Evolutionary conservation across 2,329 filamentous ascomycete species (phyloP), one percentile per base, ranked within the genome.

Genomic region (Aspergillus quadrilineatus): DNA sequence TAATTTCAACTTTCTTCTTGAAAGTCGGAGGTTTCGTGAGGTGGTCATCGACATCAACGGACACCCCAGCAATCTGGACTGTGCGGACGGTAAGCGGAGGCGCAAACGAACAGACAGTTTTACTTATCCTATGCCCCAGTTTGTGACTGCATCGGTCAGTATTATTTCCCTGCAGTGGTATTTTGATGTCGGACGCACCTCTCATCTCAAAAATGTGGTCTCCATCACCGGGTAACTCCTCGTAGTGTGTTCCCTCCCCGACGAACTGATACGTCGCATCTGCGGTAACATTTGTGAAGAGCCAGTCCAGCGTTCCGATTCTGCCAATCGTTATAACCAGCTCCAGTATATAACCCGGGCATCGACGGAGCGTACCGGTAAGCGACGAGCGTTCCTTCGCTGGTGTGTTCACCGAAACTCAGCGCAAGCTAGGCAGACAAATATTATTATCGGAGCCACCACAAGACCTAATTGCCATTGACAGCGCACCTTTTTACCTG

Each of bases 241-340:
- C 79, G 39, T 77, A 64, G 49, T 77, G 74, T 8, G 80, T 70
- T 4, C 78, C 79, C 0, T 77, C 71, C n/a, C 71, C 77, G 48
- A 84, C 74, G 46, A 87, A 78, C 15, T 84, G 76, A 65, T 86
- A 82, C 0, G 83, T 85, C 10, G 75, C 75, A 28, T 78, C 76
- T 0, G 79, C 77, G 1, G 82, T 85, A 45, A 86, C 79, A 63
- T 87, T 86, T 34, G 82, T 84, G 64, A 86, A 82, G 55, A 76
- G 73, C 84, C 84, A 87, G 64, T 85, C 83, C 50, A 83, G 77
- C 3, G 82, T 82, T 41, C 77, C 77, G 28, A 85, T 74, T n/a
- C 83, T 79, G 43, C 34, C 7, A 12, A 55, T 1, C 26, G 14
- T 53, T 54, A 55, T 47, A 39, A 42, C 44, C 28, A 39, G 34